A percentile compares a stretch with the other conserved stretches of the same genome.
phyloP scores from a whole-genome alignment of 2,329 filamentous ascomycete genomes.

The Periconia sp. region DNA sequence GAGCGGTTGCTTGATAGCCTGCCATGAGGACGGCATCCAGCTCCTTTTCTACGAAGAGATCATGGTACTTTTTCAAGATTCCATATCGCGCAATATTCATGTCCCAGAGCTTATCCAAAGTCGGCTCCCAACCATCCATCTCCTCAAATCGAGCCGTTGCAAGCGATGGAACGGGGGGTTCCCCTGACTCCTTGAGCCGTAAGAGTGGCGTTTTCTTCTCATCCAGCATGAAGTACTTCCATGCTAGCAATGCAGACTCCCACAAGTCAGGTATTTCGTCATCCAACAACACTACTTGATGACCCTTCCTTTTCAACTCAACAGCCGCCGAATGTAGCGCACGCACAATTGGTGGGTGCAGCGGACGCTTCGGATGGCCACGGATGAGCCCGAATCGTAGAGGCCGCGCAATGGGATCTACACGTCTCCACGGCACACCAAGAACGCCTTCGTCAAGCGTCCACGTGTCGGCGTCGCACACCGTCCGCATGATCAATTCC shows the following conservation, averaged over 20 bases:
- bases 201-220: conserved; percentile 39
- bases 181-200: conserved; percentile 47
- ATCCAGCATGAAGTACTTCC: conserved; percentile 52
- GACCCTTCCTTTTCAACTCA: conserved; percentile 51
- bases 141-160: conserved; percentile 36
- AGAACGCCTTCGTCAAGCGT: conserved; percentile 51
- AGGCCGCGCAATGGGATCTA: conserved; percentile 21
- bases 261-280: conserved; percentile 37
- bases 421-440: conserved; percentile 54
- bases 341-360: conserved; percentile 59
- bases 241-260: conserved; percentile 43
- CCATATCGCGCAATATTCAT: conserved; percentile 48
- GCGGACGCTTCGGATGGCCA: conserved; percentile 55
- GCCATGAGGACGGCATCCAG: conserved; percentile 60
- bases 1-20: conserved; percentile 58
- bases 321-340: conserved; percentile 51
- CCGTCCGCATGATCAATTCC: conserved; percentile 49
- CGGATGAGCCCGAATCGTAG: conserved; percentile 58
- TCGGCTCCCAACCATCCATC: conserved; percentile 37
- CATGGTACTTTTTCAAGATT: conserved; percentile 50
- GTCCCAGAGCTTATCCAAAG: conserved; percentile 50
- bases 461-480: conserved; percentile 53
- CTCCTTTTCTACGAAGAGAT: conserved; percentile 48
- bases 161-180: conserved; percentile 54
- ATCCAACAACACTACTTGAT: conserved; percentile 46